These are phyloP conservation scores for Cladosporium sp. DNA, from an alignment of 2,329 filamentous ascomycete species.

Conservation along the genomic window DNA sequence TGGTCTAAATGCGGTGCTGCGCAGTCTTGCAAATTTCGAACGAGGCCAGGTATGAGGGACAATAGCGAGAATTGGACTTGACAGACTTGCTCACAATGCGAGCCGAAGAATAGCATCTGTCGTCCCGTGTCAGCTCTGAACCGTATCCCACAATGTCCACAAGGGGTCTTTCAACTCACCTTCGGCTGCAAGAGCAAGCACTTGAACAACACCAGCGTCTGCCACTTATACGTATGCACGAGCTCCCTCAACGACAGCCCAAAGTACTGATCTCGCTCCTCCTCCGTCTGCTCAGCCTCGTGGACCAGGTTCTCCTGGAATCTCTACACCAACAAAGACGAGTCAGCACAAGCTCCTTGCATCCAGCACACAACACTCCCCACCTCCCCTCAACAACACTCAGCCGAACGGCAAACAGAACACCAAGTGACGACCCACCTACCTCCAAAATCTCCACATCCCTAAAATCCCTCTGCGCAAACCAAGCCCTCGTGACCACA, in stretches of 20 bases:
- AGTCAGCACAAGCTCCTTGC: slow-evolving; percentile 14
- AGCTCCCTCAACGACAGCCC: slow-evolving; percentile 65
- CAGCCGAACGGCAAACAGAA: too few relatives aligned
- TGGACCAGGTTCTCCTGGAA: slow-evolving; percentile 81
- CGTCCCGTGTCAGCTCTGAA: slow-evolving; percentile 46
- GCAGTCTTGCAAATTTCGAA: slow-evolving; percentile 87
- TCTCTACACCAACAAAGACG: slow-evolving; percentile 42
- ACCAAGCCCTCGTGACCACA: slow-evolving; percentile 92
- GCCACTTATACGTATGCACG: slow-evolving; percentile 88
- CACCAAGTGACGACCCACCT: slow-evolving; percentile 12
- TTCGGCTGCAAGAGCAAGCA: slow-evolving; percentile 91
- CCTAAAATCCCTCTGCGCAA: slow-evolving; percentile 87
- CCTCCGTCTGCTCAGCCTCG: slow-evolving; percentile 55
- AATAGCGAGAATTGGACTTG: slow-evolving; percentile 98
- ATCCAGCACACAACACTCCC: neutral
- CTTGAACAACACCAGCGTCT: slow-evolving; percentile 90
- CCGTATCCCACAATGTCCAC: slow-evolving; percentile 51
- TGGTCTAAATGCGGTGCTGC: slow-evolving; percentile 87
- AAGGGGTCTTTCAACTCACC: slow-evolving; percentile 76
- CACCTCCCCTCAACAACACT: too few relatives aligned
- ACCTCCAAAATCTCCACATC: slow-evolving; percentile 80
- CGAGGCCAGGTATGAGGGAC: slow-evolving; percentile 86
- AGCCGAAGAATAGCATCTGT: slow-evolving; percentile 97
- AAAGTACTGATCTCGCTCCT: slow-evolving; percentile 78
- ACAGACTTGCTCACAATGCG: slow-evolving; percentile 90